Evolutionary conservation across 768 basidiomycete species (phyloP).

Genomic region (Xerocomellus dryophilus): DNA sequence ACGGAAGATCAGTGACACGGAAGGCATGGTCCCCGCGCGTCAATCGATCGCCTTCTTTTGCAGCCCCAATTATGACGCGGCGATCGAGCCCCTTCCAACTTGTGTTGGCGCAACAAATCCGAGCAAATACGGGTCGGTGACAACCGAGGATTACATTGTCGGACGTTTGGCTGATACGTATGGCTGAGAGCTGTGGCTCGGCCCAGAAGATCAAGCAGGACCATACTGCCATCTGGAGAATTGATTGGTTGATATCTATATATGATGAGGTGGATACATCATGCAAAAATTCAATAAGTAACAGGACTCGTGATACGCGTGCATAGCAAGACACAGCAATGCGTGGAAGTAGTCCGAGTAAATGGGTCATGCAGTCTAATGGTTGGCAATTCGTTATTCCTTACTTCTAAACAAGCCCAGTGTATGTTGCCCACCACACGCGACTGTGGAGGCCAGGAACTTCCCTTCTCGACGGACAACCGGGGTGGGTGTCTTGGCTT

Average conservation of each 20-base stretch:
- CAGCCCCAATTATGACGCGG: conserved; percentile 70
- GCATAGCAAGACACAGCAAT: conserved; percentile 3
- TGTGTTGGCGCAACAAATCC: conserved; percentile 41
- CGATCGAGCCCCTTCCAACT: conserved; percentile 70
- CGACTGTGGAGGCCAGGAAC: conserved; percentile 47
- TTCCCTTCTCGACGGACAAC: conserved; percentile 72
- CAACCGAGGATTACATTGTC: conserved; percentile 75
- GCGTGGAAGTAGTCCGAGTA: conserved; percentile 4
- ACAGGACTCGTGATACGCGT: conserved; percentile 13
- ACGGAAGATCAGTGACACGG: conserved; percentile 44
- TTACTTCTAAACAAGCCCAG: conserved; percentile 59
- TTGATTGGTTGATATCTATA: conserved; percentile 6
- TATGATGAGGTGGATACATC: too few relatives aligned
- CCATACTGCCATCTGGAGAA: conserved; percentile 5
- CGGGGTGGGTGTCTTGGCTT: conserved; percentile 59
- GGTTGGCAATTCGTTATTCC: conserved; percentile 18
- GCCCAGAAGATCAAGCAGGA: not conserved
- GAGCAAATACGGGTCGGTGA: conserved; percentile 70
- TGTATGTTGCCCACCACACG: conserved; percentile 74
- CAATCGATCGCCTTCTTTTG: conserved; percentile 88
- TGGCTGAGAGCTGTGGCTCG: conserved; percentile 13
- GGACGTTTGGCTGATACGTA: conserved; percentile 63
- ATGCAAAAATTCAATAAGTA: too few relatives aligned
- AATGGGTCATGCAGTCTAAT: conserved; percentile 8
- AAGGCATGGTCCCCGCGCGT: conserved; percentile 58